Conservation (phyloP, 441 rosid species). For the Adansonia grandidieri region DNA sequence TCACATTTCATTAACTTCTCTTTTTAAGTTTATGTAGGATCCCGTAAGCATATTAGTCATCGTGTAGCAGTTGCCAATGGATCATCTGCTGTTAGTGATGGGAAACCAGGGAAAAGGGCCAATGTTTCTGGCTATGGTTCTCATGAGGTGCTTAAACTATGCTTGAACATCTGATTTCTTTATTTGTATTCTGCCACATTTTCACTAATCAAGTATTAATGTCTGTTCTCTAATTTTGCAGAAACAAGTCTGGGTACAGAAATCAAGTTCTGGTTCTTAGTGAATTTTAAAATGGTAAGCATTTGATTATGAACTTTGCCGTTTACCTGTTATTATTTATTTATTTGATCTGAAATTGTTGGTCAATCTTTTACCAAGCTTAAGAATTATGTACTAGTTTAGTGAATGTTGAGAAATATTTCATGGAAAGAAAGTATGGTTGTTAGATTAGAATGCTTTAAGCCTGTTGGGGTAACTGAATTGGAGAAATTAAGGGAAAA, state of each 20-base stretch:
- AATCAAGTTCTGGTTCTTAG: conserved; percentile 71
- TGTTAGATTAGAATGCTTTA: neutral
- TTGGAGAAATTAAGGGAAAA: conserved; percentile 4
- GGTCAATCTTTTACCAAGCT: neutral
- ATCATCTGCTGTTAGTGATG: conserved; percentile 41
- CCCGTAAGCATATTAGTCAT: conserved; percentile 58
- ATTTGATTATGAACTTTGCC: neutral
- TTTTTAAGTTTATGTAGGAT: conserved; percentile 42
- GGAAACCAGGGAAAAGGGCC: conserved; percentile 65
- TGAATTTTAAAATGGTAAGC: conserved; percentile 36
- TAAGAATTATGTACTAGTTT: neutral
- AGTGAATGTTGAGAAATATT: neutral
- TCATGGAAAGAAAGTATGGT: neutral
- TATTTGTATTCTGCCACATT: neutral
- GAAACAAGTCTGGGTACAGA: conserved; percentile 89
- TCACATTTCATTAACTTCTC: neutral
- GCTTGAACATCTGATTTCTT: conserved; percentile 17
- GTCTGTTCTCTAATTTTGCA: conserved; percentile 35
- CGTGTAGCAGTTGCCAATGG: conserved; percentile 59
- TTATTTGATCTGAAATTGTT: conserved; percentile 2
- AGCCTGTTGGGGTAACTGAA: neutral
- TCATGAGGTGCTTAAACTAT: conserved; percentile 57
- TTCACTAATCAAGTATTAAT: neutral
- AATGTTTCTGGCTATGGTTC: conserved; percentile 57
- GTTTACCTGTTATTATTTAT: neutral